Base-by-base conservation (phyloP, 176 grass and related monocot genomes). In the Tillandsia leiboldiana region DNA sequence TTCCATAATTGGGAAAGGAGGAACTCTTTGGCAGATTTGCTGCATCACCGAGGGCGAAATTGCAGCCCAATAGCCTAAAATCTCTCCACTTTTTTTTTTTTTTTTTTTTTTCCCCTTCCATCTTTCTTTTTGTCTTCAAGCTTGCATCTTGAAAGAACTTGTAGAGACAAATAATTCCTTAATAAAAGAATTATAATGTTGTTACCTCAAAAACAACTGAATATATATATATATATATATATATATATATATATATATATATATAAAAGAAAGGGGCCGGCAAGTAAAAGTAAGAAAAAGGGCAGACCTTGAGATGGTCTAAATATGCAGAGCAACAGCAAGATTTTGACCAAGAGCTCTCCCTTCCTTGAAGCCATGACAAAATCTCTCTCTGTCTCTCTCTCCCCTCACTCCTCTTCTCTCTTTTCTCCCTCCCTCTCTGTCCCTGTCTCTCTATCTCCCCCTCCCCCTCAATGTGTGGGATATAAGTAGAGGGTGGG, bases 301-400 rank as follows among this genome's bases (percentile, higher is more conserved):
- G 56, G 12, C 66, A 26, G 58, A 91, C 88, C 88, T 82, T 73
- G 54, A 58, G 88, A 84, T 82, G 79, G 77, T 84, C 68, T 67
- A 52, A 91, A 63, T 27, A 87, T 73, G 75, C 65, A 79, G 72
- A 87, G 49, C 47, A 82, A 49, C 59, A 75, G 75, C 57, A 87
- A 72, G 72, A 72, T 76, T 56, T 76, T 84, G 69, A 87, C 53
- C 18, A 82, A 70, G 50, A 79, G 22, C 26, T 66, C 51, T 75
- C 65, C 74, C 10, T 70, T 82, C 51, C 77, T 84, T 3, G 65
- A 76, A 82, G 50, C 81, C 88, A 91, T 91, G 74, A 73, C 47
- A 57, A 18, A 48, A 61, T 20, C 56, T 20, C 15, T 20, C 22
- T 61, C 22, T 20, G 7, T 18, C 15, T 18, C 17, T 61, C 12